These are phyloP conservation scores for Echria macrotheca DNA, from an alignment of 495 filamentous ascomycete genomes.

Conservation along the genomic window DNA sequence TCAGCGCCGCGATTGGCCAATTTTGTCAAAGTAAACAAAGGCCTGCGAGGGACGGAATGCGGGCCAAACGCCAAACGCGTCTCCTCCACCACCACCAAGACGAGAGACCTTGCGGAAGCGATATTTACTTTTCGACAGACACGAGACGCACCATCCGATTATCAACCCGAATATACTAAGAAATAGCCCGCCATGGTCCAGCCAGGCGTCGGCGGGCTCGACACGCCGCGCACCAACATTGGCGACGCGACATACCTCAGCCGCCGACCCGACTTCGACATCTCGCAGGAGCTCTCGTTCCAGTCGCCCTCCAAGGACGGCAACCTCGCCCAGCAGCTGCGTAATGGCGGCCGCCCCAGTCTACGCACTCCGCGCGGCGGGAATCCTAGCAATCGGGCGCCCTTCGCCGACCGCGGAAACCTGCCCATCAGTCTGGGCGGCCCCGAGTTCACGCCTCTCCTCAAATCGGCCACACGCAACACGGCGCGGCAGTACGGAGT, in stretches of 20 bases:
- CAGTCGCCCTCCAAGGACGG: slow-evolving; percentile 76
- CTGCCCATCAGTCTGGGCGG: slow-evolving; percentile 54
- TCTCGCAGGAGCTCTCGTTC: slow-evolving; percentile 79
- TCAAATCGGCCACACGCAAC: slow-evolving; percentile 84
- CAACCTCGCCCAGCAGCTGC: slow-evolving; percentile 62
- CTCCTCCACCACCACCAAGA: slow-evolving; percentile 13
- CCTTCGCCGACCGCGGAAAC: slow-evolving; percentile 65
- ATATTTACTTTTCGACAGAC: too few species aligned
- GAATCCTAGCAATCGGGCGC: slow-evolving; percentile 35
- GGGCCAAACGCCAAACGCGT: too few species aligned
- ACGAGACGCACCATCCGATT: slow-evolving; percentile 8
- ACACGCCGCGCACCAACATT: slow-evolving; percentile 72
- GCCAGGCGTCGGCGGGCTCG: slow-evolving; percentile 53
- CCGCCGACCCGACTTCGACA: slow-evolving; percentile 64
- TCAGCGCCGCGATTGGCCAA: slow-evolving; percentile 19
- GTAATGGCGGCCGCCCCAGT: slow-evolving; percentile 54
- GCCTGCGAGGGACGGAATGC: too few species aligned
- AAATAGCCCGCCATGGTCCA: slow-evolving; percentile 43
- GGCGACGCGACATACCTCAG: slow-evolving; percentile 76
- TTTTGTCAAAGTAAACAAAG: slow-evolving; percentile 27
- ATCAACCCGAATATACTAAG: too few species aligned
- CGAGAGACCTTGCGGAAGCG: too few species aligned
- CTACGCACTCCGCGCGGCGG: slow-evolving; percentile 61
- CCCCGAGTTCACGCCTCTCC: slow-evolving; percentile 86
- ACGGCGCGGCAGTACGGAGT: slow-evolving; percentile 57